A percentile compares a stretch with the other conserved stretches of the same genome.
Conservation (phyloP, 177 flowering plant genomes). For the Vitis hybrid region DNA sequence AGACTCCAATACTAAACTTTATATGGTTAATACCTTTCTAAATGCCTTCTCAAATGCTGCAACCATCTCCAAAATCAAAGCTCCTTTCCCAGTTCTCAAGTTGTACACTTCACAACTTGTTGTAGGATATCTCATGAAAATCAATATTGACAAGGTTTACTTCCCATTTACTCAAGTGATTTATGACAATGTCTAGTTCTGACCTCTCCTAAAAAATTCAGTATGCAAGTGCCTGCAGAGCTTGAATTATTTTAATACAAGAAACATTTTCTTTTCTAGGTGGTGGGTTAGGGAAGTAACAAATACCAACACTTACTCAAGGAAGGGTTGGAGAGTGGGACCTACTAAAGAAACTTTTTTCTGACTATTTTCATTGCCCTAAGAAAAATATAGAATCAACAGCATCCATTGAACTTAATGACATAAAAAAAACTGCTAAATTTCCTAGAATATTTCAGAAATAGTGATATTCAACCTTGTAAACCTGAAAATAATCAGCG, state of each 20-base stretch:
- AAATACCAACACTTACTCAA: slow-evolving; percentile 57
- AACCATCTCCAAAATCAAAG: too few relatives aligned
- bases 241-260: slow-evolving; percentile 9
- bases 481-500: slow-evolving; percentile 85
- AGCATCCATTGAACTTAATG: slow-evolving; percentile 8
- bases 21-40: too few relatives aligned
- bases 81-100: too few relatives aligned
- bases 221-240: slow-evolving; percentile 77
- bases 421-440: background rate
- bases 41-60: too few relatives aligned
- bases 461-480: slow-evolving; percentile 53
- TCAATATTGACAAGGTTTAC: too few relatives aligned
- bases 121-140: too few relatives aligned
- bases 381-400: slow-evolving; percentile 14
- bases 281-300: background rate
- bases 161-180: too few relatives aligned
- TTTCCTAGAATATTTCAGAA: background rate
- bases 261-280: background rate
- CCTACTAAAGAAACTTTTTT: slow-evolving; percentile 67
- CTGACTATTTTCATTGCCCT: slow-evolving; percentile 79
- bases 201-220: slow-evolving; percentile 45
- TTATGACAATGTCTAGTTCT: too few relatives aligned
- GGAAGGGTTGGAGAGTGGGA: slow-evolving; percentile 78
- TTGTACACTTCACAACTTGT: too few relatives aligned
- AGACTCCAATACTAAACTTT: too few relatives aligned